Evolutionary conservation across 2,329 filamentous ascomycete species (phyloP), one percentile per base, ranked within the genome.

Genomic region (Colletotrichum echinochloae): DNA sequence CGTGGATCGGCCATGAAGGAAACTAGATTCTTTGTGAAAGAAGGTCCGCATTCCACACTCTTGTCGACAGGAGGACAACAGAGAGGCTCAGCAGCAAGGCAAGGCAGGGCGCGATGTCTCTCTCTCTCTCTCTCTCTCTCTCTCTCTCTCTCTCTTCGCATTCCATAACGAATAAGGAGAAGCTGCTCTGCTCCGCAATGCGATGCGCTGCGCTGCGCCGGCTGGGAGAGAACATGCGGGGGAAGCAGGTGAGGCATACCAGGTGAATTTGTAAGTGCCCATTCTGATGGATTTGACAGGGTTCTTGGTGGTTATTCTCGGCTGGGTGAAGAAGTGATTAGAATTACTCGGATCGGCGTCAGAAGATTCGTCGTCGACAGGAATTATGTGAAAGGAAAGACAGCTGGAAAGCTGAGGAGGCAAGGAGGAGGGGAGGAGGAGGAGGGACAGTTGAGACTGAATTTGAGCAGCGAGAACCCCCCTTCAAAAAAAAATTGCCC

Each of bases 211-310:
- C 18, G 57, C 33, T 46, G 28, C 39, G 49, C 11, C 12, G 44
- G 46, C 30, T 28, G 52, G 61, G 33, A 33, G 18, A 52, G 23
- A 41, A 57, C 30, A 51, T 66, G 67, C 52, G 67, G 65, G 57
- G 30, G 23, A 28, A 37, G 41, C 35, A 48, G 37, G 48, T 28
- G 55, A 30, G 39, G 52, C 72, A 57, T 72, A 73, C 72, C 72
- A 73, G 59, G 56, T 72, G 39, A 73, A 73, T 39, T 72, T 73
- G 66, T 72, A 73, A 57, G 63, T 71, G 48, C 71, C 71, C 69
- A 71, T 71, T 55, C 30, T 71, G 65, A 23, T 51, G 28, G 52
- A 39, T 55, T 33, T 60, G 14, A 33, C 30, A 8, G 46, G 62
- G 23, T 55, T 60, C 39, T 51, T 60, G 11, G 20, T 51, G 2